Evolutionary conservation across 139 green algal genomes (phyloP), one percentile per base, ranked within the genome.

Genomic region (Coelastrella sp.): DNA sequence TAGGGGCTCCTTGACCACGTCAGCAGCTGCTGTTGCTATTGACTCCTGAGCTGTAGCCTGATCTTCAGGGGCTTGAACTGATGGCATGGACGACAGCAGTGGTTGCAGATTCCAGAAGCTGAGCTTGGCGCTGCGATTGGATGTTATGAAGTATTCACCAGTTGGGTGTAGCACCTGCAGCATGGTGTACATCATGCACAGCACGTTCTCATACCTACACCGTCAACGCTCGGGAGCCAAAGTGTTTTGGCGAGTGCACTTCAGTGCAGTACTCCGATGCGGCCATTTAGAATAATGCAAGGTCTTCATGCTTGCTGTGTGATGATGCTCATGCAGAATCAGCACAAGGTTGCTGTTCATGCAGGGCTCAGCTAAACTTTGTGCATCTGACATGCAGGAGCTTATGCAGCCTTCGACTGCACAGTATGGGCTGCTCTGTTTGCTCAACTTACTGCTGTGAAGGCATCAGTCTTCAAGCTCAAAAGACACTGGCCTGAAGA

Each of bases 161-260:
- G 88, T 72, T 11, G 86, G 84, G 32, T 82, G 71, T 23, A 92
- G 23, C 23, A 83, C 82, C 90, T 91, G 82, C 69, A 64, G 21
- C 53, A 64, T 2, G 21, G 30, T 5, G 27, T 32, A 9, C 30
- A n/a, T 32, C n/a, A n/a, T n/a, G n/a, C n/a, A n/a, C n/a, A n/a
- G n/a, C n/a, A n/a, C n/a, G n/a, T n/a, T n/a, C n/a, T n/a, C n/a
- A n/a, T n/a, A n/a, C n/a, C n/a, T n/a, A n/a, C n/a, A n/a, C n/a
- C n/a, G n/a, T n/a, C n/a, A n/a, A n/a, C n/a, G n/a, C n/a, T n/a
- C n/a, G n/a, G n/a, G n/a, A n/a, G n/a, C n/a, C n/a, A n/a, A n/a
- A n/a, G n/a, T n/a, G n/a, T n/a, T n/a, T n/a, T n/a, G n/a, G n/a
- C n/a, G n/a, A n/a, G n/a, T n/a, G n/a, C n/a, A n/a, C n/a, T n/a